phyloP scores from a whole-genome alignment of 768 basidiomycete genomes.

The Tylopilus sp. region DNA sequence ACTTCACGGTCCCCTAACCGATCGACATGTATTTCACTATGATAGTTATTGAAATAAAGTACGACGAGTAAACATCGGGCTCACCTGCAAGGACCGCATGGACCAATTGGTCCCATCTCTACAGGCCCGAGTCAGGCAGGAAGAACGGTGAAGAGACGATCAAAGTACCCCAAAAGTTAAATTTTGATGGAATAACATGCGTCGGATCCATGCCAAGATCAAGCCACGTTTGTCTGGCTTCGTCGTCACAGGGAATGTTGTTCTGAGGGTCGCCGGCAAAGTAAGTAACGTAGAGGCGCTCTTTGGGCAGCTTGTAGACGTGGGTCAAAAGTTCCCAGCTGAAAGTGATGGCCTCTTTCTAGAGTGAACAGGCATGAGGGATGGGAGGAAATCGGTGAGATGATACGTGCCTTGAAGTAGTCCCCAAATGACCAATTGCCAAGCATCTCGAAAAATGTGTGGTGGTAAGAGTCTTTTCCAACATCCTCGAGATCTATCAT shows the following conservation, averaged over 20 bases:
- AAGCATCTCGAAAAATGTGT: slow-evolving; percentile 99
- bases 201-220: slow-evolving; percentile 85
- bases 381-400: not conserved
- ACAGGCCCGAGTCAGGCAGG: slow-evolving; percentile 7
- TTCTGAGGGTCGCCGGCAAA: slow-evolving; percentile 91
- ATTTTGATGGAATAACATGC: slow-evolving; percentile 91
- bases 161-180: slow-evolving; percentile 95
- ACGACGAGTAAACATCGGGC: not conserved
- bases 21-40: slow-evolving; percentile 93
- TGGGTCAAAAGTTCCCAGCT: slow-evolving; percentile 94
- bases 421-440: slow-evolving; percentile 99
- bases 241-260: slow-evolving; percentile 82
- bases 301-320: slow-evolving; percentile 83
- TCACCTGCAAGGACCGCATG: slow-evolving; percentile 94
- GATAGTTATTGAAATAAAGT: slow-evolving; percentile 2
- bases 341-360: slow-evolving; percentile 91
- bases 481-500: slow-evolving; percentile 92
- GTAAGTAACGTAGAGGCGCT: slow-evolving; percentile 95
- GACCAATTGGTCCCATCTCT: slow-evolving; percentile 99
- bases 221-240: slow-evolving; percentile 85
- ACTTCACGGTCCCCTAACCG: slow-evolving; percentile 98
- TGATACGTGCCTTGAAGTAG: slow-evolving; percentile 84
- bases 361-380: slow-evolving; percentile 6
- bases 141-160: not conserved
- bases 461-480: slow-evolving; percentile 97